Evolutionary conservation across 495 filamentous ascomycete genomes (phyloP).

Genomic region (Daldinia grandis): DNA sequence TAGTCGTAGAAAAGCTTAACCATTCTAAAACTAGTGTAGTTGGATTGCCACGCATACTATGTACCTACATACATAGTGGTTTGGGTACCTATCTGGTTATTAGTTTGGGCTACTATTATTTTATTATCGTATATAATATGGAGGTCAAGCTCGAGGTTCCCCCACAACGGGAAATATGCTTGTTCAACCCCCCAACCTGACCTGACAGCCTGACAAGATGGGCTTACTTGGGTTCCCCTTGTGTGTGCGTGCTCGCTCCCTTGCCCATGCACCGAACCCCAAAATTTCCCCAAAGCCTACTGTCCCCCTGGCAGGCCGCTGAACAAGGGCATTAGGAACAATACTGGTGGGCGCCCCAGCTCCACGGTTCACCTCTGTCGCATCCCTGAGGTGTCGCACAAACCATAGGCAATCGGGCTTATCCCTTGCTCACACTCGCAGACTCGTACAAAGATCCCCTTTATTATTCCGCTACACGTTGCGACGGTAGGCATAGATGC

Average conservation of each 20-base stretch:
- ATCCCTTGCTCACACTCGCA: constrained; percentile 42
- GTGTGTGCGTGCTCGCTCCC: constrained; percentile 36
- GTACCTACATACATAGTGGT: not conserved
- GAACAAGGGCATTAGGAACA: constrained; percentile 29
- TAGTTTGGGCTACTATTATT: constrained; percentile 14
- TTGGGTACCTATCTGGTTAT: constrained; percentile 4
- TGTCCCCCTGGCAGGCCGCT: constrained; percentile 26
- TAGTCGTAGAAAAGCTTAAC: constrained; percentile 13
- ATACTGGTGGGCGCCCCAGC: constrained; percentile 33
- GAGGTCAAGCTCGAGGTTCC: constrained; percentile 30
- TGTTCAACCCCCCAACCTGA: constrained; percentile 34
- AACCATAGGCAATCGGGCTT: constrained; percentile 41
- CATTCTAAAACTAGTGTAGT: not conserved
- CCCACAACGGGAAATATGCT: constrained; percentile 37
- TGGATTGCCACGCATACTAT: constrained; percentile 5
- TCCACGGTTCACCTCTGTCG: constrained; percentile 42
- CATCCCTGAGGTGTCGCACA: constrained; percentile 44
- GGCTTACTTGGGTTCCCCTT: constrained; percentile 26
- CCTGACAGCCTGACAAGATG: constrained; percentile 31
- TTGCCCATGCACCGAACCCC: constrained; percentile 37
- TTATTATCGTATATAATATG: constrained; percentile 8
- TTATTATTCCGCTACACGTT: constrained; percentile 36
- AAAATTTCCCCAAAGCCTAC: constrained; percentile 18
- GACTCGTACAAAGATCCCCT: constrained; percentile 41
- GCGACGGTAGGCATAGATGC: constrained; percentile 36